phyloP scores from a whole-genome alignment of 2,329 filamentous ascomycete genomes.

The Chrysosporium queenslandicum region DNA sequence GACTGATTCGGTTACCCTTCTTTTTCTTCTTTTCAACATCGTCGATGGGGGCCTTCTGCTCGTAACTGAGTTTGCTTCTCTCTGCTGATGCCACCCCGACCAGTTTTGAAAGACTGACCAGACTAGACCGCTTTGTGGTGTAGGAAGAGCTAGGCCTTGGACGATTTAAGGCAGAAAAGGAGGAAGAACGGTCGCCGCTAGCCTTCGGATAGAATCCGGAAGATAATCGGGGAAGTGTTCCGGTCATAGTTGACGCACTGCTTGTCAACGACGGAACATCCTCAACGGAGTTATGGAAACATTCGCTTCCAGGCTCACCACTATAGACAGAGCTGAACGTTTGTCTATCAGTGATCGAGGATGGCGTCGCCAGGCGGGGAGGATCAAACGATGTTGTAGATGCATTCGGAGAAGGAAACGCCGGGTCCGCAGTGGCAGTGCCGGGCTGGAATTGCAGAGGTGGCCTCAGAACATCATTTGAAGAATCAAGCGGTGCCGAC shows the following conservation, averaged over 20 bases:
- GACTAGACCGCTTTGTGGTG: slow-evolving; percentile 38
- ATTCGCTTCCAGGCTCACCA: slow-evolving; percentile 30
- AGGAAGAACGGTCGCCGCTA: slow-evolving; percentile 37
- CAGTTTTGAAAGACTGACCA: slow-evolving; percentile 41
- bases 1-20: slow-evolving; percentile 39
- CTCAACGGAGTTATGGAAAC: slow-evolving; percentile 37
- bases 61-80: slow-evolving; percentile 37
- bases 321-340: slow-evolving; percentile 24
- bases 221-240: slow-evolving; percentile 36
- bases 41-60: slow-evolving; percentile 36
- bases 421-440: slow-evolving; percentile 31
- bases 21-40: slow-evolving; percentile 34
- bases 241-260: slow-evolving; percentile 40
- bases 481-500: slow-evolving; percentile 35
- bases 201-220: slow-evolving; percentile 32
- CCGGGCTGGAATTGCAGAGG: slow-evolving; percentile 31
- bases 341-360: slow-evolving; percentile 34
- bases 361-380: slow-evolving; percentile 34
- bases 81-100: slow-evolving; percentile 38
- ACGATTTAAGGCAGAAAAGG: slow-evolving; percentile 34
- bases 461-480: slow-evolving; percentile 29
- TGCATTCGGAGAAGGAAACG: slow-evolving; percentile 39
- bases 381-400: slow-evolving; percentile 35
- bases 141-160: slow-evolving; percentile 33
- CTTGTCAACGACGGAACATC: slow-evolving; percentile 44